Evolutionary conservation across 1,284 basidiomycete species (phyloP).

Genomic region (Leccinum solheimii): DNA sequence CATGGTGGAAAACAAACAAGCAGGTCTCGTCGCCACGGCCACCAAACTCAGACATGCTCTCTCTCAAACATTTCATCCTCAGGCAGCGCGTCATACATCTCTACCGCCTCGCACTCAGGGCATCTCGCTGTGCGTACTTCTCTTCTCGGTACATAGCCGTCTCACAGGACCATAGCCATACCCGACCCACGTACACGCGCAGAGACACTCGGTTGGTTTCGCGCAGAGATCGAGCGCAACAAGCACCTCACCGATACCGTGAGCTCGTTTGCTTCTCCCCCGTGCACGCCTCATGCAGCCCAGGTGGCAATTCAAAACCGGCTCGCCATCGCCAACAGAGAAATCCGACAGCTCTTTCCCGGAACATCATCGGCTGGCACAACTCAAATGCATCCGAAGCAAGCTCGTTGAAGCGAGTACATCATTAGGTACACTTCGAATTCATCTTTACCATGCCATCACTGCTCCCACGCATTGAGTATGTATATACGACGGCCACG

Average conservation of each 20-base stretch:
- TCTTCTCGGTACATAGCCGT: slow-evolving; percentile 3
- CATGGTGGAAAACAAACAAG: slow-evolving; percentile 29
- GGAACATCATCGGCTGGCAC: not conserved
- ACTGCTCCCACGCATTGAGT: not conserved
- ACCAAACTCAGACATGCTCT: slow-evolving; percentile 28
- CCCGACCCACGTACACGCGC: slow-evolving; percentile 56
- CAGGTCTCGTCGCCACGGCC: slow-evolving; percentile 7
- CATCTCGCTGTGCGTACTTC: slow-evolving; percentile 57
- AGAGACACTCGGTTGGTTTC: slow-evolving; percentile 72
- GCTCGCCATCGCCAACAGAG: slow-evolving; percentile 50
- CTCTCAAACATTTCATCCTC: slow-evolving; percentile 75
- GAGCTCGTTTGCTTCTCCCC: slow-evolving; percentile 13
- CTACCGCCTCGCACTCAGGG: slow-evolving; percentile 66
- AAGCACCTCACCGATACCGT: slow-evolving; percentile 59
- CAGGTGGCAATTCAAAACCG: slow-evolving; percentile 51
- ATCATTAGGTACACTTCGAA: slow-evolving; percentile 6
- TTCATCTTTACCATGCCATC: not conserved
- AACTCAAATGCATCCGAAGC: not conserved
- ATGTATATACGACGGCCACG: not conserved
- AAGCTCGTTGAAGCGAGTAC: not conserved
- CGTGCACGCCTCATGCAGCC: slow-evolving; percentile 18
- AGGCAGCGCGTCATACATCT: slow-evolving; percentile 58
- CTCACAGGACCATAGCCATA: slow-evolving; percentile 47
- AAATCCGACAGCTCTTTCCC: slow-evolving; percentile 52
- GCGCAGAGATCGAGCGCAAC: slow-evolving; percentile 68